Evolutionary conservation across 257 asterid genomes (phyloP).

Genomic region (Misopates orontium): DNA sequence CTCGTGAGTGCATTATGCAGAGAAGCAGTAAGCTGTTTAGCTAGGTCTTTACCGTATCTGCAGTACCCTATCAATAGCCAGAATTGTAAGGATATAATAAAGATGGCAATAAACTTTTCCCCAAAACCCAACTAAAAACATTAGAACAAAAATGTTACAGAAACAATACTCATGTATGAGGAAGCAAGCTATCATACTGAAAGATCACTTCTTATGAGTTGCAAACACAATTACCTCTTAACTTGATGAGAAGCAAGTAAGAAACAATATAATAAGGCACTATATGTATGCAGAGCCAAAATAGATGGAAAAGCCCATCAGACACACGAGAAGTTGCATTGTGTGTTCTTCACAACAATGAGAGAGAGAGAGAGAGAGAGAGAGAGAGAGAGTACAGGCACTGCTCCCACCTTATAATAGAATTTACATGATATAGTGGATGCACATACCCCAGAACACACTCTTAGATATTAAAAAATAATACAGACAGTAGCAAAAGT

Average conservation of each 20-base stretch:
- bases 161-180: slow-evolving; percentile 8
- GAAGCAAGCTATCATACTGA: slow-evolving; percentile 6
- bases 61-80: slow-evolving; percentile 69
- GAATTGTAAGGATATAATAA: slow-evolving; percentile 20
- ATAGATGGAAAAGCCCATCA: slow-evolving; percentile 1
- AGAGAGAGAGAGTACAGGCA: not conserved
- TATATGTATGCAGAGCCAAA: not conserved
- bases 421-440: slow-evolving; percentile 1
- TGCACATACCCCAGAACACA: slow-evolving; percentile 2
- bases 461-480: not conserved
- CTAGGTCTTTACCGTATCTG: slow-evolving; percentile 81
- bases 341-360: not conserved
- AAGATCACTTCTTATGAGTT: not conserved
- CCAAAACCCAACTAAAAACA: not conserved
- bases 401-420: not conserved
- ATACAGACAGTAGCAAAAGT: slow-evolving; percentile 2
- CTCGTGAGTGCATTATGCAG: slow-evolving; percentile 76
- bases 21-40: slow-evolving; percentile 68
- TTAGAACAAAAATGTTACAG: no score
- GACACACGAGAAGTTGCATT: slow-evolving; percentile 1
- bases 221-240: slow-evolving; percentile 7
- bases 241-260: slow-evolving; percentile 18
- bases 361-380: no score
- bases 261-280: not conserved
- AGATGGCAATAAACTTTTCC: slow-evolving; percentile 7